Evolutionary conservation across 2,329 filamentous ascomycete genomes (phyloP), one percentile per base, ranked within the genome.

Genomic region (Pseudogymnoascus sp.): DNA sequence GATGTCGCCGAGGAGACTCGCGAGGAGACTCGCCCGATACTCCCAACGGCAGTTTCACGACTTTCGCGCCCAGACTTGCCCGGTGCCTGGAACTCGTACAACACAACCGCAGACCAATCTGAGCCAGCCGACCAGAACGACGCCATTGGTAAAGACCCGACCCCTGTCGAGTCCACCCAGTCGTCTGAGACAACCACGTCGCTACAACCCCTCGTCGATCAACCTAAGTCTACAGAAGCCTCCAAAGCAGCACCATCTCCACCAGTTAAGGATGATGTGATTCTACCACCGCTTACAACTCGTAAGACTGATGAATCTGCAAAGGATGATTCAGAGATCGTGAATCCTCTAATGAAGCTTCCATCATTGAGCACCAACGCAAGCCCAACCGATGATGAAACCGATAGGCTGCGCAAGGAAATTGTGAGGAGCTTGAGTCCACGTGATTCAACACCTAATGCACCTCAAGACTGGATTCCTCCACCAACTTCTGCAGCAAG

Each of bases 351-450:
- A 31, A 60, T 67, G 21, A 37, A 65, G 9, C 15, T 66, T 12
- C 66, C 68, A 27, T 64, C 62, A 1, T 29, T 69, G 15, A 68
- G 65, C 35, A 68, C 63, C 13, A 67, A 72, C 25, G 60, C 61
- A 36, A 27, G 31, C 25, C 48, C 64, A 18, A 45, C 69, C 42
- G 67, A 71, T 63, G 83, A 87, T 66, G 88, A 91, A 68, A 91
- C 83, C 68, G 89, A 92, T 66, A 79, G 82, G 62, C 72, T 92
- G 55, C 81, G 85, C 29, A 87, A 90, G 63, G 89, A 92, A 68
- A 92, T 92, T 61, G 84, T 90, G 60, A 84, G 83, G 63, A 88
- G 85, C 42, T 76, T 92, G 1, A 86, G 80, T 61, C 81, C 86
- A 0, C 71, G 76, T 10, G 74, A 74, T 31, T 68, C 74, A 5